Evolutionary conservation across 208 protist species (phyloP).

Genomic region (Leishmania lainsoni): DNA sequence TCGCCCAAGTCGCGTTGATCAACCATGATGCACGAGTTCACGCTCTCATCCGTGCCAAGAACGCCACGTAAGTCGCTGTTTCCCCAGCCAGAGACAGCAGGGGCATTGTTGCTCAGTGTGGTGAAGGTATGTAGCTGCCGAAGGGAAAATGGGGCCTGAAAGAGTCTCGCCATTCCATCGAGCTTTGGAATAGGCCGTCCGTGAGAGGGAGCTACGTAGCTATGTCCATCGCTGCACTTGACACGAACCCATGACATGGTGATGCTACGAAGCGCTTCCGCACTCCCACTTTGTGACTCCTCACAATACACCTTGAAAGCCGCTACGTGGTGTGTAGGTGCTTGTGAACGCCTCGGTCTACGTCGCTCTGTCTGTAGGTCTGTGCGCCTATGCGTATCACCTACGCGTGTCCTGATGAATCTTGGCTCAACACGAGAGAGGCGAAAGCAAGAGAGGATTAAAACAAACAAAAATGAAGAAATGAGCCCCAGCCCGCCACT

Average conservation of each 20-base stretch:
- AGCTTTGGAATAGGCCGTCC: constrained; percentile 36
- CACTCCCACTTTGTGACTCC: constrained; percentile 2
- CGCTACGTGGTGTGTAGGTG: background rate
- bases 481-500: too few species aligned
- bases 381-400: background rate
- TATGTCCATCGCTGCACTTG: constrained; percentile 42
- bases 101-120: background rate
- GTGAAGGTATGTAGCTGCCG: constrained; percentile 37
- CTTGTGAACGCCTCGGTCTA: background rate
- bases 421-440: background rate
- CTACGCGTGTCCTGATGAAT: too few species aligned
- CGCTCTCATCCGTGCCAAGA: constrained; percentile 7
- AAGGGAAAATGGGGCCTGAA: constrained; percentile 23
- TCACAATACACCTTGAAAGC: background rate
- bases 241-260: constrained; percentile 74
- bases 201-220: constrained; percentile 66
- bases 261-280: background rate
- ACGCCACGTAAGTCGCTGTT: background rate
- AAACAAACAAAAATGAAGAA: background rate
- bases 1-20: constrained; percentile 55
- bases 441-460: background rate
- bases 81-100: background rate
- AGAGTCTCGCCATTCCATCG: constrained; percentile 58
- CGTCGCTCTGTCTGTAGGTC: background rate
- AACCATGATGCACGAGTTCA: constrained; percentile 44